These are phyloP conservation scores for Arachis stenosperma DNA, from an alignment of 306 rosid genomes.

Conservation along the genomic window DNA sequence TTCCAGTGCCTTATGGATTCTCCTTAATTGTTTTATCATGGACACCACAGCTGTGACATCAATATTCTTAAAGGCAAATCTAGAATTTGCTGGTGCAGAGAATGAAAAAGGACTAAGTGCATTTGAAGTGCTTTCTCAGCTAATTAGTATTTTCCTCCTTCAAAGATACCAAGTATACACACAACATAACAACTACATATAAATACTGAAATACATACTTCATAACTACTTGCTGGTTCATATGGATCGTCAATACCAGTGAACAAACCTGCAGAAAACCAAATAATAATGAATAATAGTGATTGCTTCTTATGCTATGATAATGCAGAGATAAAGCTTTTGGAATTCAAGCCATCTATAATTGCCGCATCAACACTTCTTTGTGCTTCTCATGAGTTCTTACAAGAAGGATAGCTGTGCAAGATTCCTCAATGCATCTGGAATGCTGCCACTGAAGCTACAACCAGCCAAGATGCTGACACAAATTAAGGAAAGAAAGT, in stretches of 20 bases:
- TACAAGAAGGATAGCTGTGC: not conserved
- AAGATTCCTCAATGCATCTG: too few relatives aligned
- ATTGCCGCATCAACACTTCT: constrained; percentile 79
- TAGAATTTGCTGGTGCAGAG: not conserved
- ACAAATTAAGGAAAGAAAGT: too few relatives aligned
- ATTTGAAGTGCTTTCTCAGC: not conserved
- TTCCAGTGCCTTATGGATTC: not conserved
- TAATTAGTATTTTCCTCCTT: not conserved
- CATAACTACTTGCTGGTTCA: too few relatives aligned
- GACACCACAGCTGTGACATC: not conserved
- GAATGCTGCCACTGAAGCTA: too few relatives aligned
- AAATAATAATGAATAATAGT: not conserved
- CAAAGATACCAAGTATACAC: too few relatives aligned
- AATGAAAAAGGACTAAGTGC: not conserved
- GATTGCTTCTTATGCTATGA: not conserved
- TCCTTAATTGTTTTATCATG: not conserved
- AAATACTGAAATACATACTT: too few relatives aligned
- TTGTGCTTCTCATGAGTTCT: constrained; percentile 63
- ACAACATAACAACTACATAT: too few relatives aligned
- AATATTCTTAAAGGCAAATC: not conserved
- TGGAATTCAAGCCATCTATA: constrained; percentile 74
- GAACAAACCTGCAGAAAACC: too few relatives aligned
- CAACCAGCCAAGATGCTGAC: too few relatives aligned
- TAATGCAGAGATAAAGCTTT: constrained; percentile 56
- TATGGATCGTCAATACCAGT: too few relatives aligned